Percentiles rank a stretch among this genome's conserved stretches.
Conservation (phyloP, 192 early-diverging fungal genomes). For the Funneliformis mosseae region DNA sequence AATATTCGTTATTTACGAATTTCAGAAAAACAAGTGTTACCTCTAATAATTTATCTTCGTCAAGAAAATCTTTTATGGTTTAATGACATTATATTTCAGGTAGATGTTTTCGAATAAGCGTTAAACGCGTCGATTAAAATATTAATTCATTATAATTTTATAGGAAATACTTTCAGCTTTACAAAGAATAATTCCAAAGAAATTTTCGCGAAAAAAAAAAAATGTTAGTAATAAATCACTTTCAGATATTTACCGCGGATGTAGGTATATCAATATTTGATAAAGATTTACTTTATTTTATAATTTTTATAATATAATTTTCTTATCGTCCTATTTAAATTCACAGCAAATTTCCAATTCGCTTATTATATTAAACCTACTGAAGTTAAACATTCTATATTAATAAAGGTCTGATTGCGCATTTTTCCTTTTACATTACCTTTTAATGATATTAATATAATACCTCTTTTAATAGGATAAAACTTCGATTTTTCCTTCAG, state of each 20-base stretch:
- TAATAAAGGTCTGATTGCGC: neutral
- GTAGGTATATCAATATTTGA: neutral
- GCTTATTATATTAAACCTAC: constrained; percentile 29
- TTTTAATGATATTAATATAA: neutral
- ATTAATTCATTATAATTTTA: neutral
- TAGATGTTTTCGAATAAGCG: neutral
- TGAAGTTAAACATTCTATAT: constrained; percentile 16
- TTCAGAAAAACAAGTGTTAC: constrained; percentile 26
- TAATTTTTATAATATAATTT: neutral
- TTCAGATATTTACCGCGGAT: constrained; percentile 15
- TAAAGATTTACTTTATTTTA: neutral
- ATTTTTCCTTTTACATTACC: neutral
- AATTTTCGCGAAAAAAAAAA: constrained; percentile 14
- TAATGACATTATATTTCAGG: constrained; percentile 23
- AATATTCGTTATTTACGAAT: constrained; percentile 24
- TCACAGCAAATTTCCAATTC: constrained; percentile 25
- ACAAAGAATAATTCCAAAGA: constrained; percentile 17
- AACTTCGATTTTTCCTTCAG: neutral
- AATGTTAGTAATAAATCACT: neutral
- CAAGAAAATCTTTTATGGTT: constrained; percentile 22
- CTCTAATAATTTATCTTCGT: constrained; percentile 13
- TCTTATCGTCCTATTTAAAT: neutral
- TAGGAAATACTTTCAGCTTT: constrained; percentile 26
- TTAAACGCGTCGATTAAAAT: neutral
- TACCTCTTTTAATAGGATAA: neutral